Conservation (phyloP, 169 alveolate genomes). For the Fabrea salina region DNA sequence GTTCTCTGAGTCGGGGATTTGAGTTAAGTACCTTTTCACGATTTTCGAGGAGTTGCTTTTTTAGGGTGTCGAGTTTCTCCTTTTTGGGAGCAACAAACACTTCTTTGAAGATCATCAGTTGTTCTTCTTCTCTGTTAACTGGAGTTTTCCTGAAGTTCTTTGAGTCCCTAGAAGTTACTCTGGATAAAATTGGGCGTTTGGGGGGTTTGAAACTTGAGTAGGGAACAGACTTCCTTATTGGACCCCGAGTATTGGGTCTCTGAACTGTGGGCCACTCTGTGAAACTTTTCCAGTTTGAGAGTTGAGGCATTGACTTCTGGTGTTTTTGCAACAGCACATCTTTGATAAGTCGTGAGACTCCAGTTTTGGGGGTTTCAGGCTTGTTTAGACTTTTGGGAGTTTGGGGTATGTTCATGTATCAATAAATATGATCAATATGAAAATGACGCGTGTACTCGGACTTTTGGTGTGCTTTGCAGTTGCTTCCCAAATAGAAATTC, state of each 20-base stretch:
- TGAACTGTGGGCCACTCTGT: not conserved
- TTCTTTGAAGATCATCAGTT: conserved; percentile 64
- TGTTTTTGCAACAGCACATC: too few relatives aligned
- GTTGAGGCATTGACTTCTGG: too few relatives aligned
- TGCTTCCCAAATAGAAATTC: not conserved
- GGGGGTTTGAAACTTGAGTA: not conserved
- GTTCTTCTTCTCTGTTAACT: conserved; percentile 45
- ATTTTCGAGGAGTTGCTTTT: conserved; percentile 35
- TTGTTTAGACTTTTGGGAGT: too few relatives aligned
- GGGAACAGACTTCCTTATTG: not conserved
- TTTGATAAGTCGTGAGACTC: too few relatives aligned
- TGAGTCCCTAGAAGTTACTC: not conserved
- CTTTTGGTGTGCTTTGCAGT: too few relatives aligned
- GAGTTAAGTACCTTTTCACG: not conserved
- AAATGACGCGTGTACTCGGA: too few relatives aligned
- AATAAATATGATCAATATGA: too few relatives aligned
- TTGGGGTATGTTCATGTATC: too few relatives aligned
- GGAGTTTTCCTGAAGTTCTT: conserved; percentile 33
- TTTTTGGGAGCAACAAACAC: conserved; percentile 71
- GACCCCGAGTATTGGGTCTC: not conserved
- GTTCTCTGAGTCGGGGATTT: conserved; percentile 26
- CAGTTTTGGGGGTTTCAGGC: too few relatives aligned
- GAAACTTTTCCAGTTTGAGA: not conserved
- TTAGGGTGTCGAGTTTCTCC: conserved; percentile 56
- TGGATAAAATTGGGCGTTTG: not conserved